Base-by-base conservation (phyloP, 805 yeast genomes). In the Cyberlindnera maclurae region DNA sequence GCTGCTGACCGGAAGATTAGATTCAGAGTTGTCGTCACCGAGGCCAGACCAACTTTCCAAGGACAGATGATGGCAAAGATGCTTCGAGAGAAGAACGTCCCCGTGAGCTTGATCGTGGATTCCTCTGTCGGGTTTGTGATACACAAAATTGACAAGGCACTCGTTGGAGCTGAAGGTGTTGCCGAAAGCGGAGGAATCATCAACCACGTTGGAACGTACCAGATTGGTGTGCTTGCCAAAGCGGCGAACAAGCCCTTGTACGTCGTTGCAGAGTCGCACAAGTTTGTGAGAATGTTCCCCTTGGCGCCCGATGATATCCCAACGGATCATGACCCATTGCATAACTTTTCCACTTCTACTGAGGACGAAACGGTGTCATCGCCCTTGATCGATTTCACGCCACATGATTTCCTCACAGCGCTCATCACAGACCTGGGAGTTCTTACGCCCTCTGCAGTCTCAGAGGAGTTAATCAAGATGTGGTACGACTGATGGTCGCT, bases 161-260 rank as follows among this genome's bases (percentile, higher is more conserved):
- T 93, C 47, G 93, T 93, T 48, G 99, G 99, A 39, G 98, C 98
- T 1, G 98, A 93, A 63, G 99, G 99, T 50, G 99, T 93, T 4
- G 95, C 96, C 3, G 99, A 93, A 65, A 82, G 94, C 58, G 99
- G 99, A 40, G 99, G 99, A 26, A 87, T 94, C 34, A 90, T 93
- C 50, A 93, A 93, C 62, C 89, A 84, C 50, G 80, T 93, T 45
- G 99, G 99, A 5, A 81, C 95, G 2, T 93, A 86, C 61, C 96
- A 93, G 55, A 82, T 90, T 35, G 97, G 97, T 29, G 90, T 93
- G 33, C 65, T 93, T 42, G 96, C 97, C 3, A 82, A 84, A 51
- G 79, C 82, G 42, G 84, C 95, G 44, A 83, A 87, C 57, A 90
- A 87, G 58, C 98, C 97, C 5, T 75, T 93, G 33, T 93, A 89